Evolutionary conservation across 352 stramenopile genomes (phyloP).

Genomic region (Globisporangium radiosum): DNA sequence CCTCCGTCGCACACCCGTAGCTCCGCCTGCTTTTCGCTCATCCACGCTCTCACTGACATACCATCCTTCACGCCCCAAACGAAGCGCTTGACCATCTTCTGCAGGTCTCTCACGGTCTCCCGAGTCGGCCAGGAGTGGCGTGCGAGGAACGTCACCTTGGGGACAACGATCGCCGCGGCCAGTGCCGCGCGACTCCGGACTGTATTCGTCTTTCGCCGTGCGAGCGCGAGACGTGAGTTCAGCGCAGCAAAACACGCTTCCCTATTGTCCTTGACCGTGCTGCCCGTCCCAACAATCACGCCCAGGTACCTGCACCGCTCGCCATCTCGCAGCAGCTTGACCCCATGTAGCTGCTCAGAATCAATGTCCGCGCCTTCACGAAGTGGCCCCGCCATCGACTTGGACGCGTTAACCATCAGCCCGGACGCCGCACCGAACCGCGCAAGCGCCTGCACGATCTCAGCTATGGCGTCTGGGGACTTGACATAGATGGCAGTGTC

Average conservation of each 20-base stretch:
- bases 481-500: slow-evolving; percentile 12
- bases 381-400: background rate
- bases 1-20: background rate
- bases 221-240: background rate
- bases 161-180: background rate
- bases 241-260: background rate
- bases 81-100: background rate
- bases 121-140: background rate
- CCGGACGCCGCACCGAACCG: background rate
- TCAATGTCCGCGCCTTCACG: background rate
- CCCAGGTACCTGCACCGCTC: background rate
- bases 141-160: background rate
- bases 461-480: background rate
- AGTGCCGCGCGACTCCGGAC: background rate
- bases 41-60: background rate
- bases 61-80: background rate
- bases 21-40: background rate
- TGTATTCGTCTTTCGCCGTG: background rate
- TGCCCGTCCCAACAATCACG: background rate
- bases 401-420: background rate
- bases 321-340: background rate
- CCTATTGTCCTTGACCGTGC: background rate
- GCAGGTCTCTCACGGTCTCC: background rate
- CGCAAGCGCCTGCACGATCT: background rate
- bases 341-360: background rate